phyloP scores from a whole-genome alignment of 257 asterid genomes.

The Ehretia macrophylla region DNA sequence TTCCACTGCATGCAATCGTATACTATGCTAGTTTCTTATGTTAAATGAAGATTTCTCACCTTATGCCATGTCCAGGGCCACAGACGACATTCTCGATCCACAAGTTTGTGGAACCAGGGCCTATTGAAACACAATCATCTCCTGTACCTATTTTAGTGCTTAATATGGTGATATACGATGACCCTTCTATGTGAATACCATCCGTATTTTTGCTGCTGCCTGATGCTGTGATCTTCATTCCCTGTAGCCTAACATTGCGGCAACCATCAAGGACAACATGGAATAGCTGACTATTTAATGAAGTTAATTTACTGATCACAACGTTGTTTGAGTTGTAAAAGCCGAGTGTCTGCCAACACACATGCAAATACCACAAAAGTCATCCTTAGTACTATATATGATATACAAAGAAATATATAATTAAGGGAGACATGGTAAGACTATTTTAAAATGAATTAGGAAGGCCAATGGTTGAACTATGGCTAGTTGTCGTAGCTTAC shows the following conservation, averaged over 20 bases:
- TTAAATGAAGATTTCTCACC: background rate
- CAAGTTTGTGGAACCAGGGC: conserved; percentile 3
- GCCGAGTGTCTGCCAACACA: conserved; percentile 5
- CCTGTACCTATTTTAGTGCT: conserved; percentile 6
- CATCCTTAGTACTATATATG: no score
- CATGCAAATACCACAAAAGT: background rate
- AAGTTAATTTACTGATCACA: conserved; percentile 1
- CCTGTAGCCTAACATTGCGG: conserved; percentile 1
- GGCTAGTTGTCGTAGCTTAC: no score
- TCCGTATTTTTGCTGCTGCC: conserved; percentile 13
- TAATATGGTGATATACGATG: background rate
- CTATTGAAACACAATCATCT: conserved; percentile 15
- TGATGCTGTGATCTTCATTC: conserved; percentile 3
- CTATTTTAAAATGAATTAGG: no score
- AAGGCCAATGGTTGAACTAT: no score
- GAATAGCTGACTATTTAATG: conserved; percentile 12
- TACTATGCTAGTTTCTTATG: no score
- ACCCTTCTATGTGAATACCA: conserved; percentile 9
- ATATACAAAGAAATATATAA: no score
- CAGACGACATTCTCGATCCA: conserved; percentile 11
- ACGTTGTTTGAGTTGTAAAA: conserved; percentile 12
- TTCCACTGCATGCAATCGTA: no score
- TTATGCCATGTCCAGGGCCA: conserved; percentile 18
- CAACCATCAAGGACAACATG: conserved; percentile 11
- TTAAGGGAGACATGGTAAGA: no score